Percentiles rank a stretch among this genome's conserved stretches.
Conservation (phyloP, 2,329 filamentous ascomycete genomes). For the Zymoseptoria passerinii region DNA sequence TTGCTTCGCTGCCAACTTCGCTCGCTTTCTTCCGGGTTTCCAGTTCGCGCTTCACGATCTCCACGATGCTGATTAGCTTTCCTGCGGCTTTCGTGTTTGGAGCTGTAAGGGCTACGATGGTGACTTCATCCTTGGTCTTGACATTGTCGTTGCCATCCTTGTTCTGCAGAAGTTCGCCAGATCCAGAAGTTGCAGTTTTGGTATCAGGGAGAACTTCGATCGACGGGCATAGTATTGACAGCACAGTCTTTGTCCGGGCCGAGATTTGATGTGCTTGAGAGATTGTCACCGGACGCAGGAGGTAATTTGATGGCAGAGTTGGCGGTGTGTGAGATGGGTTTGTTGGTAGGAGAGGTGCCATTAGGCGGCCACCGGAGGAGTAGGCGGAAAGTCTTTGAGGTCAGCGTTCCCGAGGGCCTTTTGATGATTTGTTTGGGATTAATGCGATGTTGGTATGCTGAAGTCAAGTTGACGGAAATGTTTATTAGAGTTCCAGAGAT, state of each 20-base stretch:
- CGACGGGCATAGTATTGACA: neutral
- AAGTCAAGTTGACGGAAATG: neutral
- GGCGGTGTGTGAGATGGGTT: neutral
- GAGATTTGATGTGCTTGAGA: neutral
- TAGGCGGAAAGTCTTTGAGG: too few species aligned
- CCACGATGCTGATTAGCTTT: conserved; percentile 61
- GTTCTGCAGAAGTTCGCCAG: too few species aligned
- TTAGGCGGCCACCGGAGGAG: neutral
- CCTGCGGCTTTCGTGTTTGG: conserved; percentile 35
- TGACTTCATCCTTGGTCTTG: neutral
- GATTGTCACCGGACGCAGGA: neutral
- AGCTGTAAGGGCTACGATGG: conserved; percentile 34
- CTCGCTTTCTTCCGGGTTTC: conserved; percentile 3
- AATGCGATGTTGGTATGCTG: neutral
- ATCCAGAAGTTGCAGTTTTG: neutral
- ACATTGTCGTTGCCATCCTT: neutral
- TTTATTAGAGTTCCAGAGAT: neutral
- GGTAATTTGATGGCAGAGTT: neutral
- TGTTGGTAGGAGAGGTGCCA: neutral
- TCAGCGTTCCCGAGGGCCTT: too few species aligned
- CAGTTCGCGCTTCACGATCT: conserved; percentile 45
- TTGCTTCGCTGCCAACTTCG: conserved; percentile 1
- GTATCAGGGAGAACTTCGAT: neutral
- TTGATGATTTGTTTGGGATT: neutral
- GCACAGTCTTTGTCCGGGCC: neutral